Base-by-base conservation (phyloP, 1,139 yeast species). In the Debaryomyces udenii region DNA sequence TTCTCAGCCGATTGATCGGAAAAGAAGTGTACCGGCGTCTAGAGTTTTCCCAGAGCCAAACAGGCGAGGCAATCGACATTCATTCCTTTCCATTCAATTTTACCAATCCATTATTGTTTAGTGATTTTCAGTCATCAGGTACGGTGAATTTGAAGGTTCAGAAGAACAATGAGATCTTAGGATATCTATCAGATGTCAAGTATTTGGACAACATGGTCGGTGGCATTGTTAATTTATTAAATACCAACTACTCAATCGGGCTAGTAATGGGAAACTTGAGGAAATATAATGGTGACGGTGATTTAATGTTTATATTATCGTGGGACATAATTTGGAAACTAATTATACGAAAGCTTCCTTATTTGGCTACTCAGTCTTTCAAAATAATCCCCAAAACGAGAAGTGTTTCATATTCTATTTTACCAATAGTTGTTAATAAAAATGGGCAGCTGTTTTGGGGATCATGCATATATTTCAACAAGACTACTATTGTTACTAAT, bases 181-280 rank as follows among this genome's bases (percentile, higher is more conserved):
- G 65, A 3, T 72, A 68, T 44, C 60, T 83, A 5, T 61, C 76
- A 15, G 91, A 84, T 53, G 57, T 72, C 3, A 70, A 77, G 48
- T 84, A 73, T 50, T 55, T 84, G 42, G 89, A 83, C 37, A 83
- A 84, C 46, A 80, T 80, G 76, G 68, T 72, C n/a, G 90, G 90
- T 1, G 86, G 82, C 0, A 45, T 74, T 2, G 85, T 68, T 1
- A 44, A 43, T 15, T 27, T 14, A 5, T 9, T 11, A n/a, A 24
- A 39, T 3, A 36, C 28, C 2, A 39, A 32, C 2, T 36, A 42
- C 4, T 57, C 72, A 0, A 39, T 79, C 3, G 91, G 90, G 0
- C 52, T 84, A 27, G 73, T 83, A 0, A 59, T 73, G 42, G 86
- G 88, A 0, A 62, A 64, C 37, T 46, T 83, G 16, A 53, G 65